Base-by-base conservation (phyloP, 805 yeast species). In the Starmera quercuum region DNA sequence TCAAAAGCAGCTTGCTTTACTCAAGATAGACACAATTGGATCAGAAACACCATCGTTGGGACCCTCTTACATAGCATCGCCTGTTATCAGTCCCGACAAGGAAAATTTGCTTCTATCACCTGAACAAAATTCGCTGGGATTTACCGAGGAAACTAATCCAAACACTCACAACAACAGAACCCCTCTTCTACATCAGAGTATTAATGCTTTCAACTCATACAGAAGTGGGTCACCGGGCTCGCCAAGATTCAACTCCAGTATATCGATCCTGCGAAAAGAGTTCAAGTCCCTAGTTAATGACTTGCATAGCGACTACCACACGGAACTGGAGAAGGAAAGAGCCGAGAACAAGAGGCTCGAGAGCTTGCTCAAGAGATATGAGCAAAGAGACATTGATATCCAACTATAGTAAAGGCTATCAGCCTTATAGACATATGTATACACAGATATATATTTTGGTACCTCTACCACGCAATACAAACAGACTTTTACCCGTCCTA, bases 231-330 rank as follows among this genome's bases (percentile, higher is more conserved):
- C 44, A 7, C 36, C 53, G 4, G 26, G 39, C 6, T 42, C 54
- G 6, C 47, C 56, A 10, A 49, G 45, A 28, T 47, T 59, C 38
- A 58, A 57, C 30, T 61, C 69, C 1, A 44, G 51, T 41, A 72
- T 72, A 25, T 70, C 78, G 0, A 75, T 80, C 3, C 59, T 82
- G 54, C 63, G 84, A 36, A 66, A 72, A 40, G 87, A 82, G 53
- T 82, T 81, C 59, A 80, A 73, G 54, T 78, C 74, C 45, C 59
- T 80, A 32, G 75, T 81, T 5, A 59, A 66, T 16, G 77, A 75
- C 26, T 71, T 80, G 37, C 83, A 78, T 40, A 71, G 67, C 30
- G 74, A 66, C 36, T 75, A 78, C 46, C 84, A 78, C 42, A 47
- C 59, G 9, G 83, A 79, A 41, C 53, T 82, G 29, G 62, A 64